A percentile compares a stretch with the other conserved stretches of the same genome.
Evolutionary conservation across 148 eudicot genomes (phyloP).

Genomic region (Vaccinium darrowii): DNA sequence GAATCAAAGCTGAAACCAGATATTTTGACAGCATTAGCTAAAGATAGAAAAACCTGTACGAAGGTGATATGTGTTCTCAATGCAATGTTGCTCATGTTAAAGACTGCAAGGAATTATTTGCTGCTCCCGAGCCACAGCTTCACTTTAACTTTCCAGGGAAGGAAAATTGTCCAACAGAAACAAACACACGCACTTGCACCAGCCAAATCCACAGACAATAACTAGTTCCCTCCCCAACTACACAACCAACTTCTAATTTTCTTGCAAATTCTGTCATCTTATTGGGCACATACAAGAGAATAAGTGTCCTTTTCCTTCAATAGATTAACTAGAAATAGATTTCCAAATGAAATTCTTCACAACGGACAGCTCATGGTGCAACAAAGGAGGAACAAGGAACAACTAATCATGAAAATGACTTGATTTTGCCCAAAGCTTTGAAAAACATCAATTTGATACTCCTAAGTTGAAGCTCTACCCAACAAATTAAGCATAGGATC

Average conservation of each 20-base stretch:
- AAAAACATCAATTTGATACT: not conserved
- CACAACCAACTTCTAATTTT: not conserved
- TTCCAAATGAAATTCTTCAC: not conserved
- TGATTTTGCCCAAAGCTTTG: not conserved
- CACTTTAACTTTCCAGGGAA: not conserved
- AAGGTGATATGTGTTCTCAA: not conserved
- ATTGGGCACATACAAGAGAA: constrained; percentile 2
- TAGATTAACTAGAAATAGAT: not conserved
- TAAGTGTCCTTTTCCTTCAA: not conserved
- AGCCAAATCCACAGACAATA: not conserved
- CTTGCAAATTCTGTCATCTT: not conserved
- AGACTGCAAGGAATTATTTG: not conserved
- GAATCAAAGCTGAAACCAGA: not conserved
- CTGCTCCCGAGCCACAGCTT: not conserved
- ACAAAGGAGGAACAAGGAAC: not conserved
- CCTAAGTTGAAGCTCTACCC: not conserved
- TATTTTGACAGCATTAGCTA: not conserved
- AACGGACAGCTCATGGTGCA: not conserved
- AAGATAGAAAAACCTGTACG: not conserved
- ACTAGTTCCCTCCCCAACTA: not conserved
- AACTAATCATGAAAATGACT: not conserved
- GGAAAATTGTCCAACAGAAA: not conserved
- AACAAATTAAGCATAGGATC: not conserved
- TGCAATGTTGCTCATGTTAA: not conserved
- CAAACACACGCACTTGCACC: not conserved